These are phyloP conservation scores for Cyberlindnera maritima DNA, from an alignment of 805 yeast genomes.

Conservation along the genomic window DNA sequence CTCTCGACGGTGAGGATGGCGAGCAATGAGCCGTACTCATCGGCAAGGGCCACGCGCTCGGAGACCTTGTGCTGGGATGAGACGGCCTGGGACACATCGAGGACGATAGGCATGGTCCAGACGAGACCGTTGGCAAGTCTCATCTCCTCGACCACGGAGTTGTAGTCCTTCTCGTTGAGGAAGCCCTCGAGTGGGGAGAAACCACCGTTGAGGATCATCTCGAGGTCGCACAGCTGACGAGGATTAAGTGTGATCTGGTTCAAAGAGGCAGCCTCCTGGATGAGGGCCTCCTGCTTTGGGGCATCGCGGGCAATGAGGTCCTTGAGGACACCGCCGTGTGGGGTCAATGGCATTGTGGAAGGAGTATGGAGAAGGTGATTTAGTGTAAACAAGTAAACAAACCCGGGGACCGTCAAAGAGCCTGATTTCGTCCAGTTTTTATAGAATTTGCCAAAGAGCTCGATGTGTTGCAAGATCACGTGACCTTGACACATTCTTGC, in stretches of 20 bases:
- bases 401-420: no score
- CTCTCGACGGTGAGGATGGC: conserved; percentile 82
- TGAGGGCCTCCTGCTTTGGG: conserved; percentile 49
- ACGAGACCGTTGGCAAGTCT: conserved; percentile 73
- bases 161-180: conserved; percentile 60
- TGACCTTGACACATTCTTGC: conserved; percentile 6
- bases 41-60: conserved; percentile 69
- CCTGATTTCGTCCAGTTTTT: no score
- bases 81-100: conserved; percentile 60
- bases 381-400: no score
- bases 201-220: conserved; percentile 89
- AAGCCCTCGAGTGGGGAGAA: conserved; percentile 80
- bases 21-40: conserved; percentile 74
- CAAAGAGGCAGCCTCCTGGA: conserved; percentile 52
- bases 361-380: no score
- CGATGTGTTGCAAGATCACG: conserved; percentile 10
- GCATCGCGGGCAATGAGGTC: conserved; percentile 85
- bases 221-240: conserved; percentile 92
- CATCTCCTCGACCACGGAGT: conserved; percentile 61
- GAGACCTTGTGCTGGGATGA: conserved; percentile 48
- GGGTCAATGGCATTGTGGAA: conserved; percentile 53
- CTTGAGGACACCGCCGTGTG: conserved; percentile 91
- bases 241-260: conserved; percentile 60
- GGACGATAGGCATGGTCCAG: conserved; percentile 91
- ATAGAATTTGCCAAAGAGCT: not conserved